Evolutionary conservation across 2,329 filamentous ascomycete genomes (phyloP), one percentile per base, ranked within the genome.

Genomic region (Sporothrix curviconia): DNA sequence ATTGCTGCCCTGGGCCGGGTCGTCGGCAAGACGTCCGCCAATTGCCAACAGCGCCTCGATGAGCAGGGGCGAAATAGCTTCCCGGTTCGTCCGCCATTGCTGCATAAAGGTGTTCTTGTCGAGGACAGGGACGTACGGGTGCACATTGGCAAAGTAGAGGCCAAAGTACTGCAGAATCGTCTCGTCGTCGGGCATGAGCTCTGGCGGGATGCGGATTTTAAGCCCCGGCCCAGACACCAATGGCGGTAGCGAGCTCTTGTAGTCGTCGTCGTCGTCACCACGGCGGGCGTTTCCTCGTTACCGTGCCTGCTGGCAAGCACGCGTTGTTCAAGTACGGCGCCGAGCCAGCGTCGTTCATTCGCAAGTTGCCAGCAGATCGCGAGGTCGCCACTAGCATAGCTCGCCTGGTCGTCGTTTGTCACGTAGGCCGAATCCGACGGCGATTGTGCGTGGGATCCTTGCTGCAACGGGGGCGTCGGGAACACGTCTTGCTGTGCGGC

Each of bases 21-120:
- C 89, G 62, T 94, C 90, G 1, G 91, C 85, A 61, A 96, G 79
- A 37, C 90, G 82, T 8, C 89, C 89, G 4, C 90, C 87, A 68
- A 95, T 94, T 12, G 92, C 90, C 70, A 97, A 95, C 17, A 97
- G 84, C 7, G 90, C 90, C 70, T 96, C 92, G 1, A 97, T 76
- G 57, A 97, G 80, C 32, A 97, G 76, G 0, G 92, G 92, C 0
- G 94, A 96, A 30, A 97, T 91, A 0, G 87, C 83, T n/a, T 87
- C 82, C 59, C 89, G 82, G 60, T 91, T 86, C 15, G 83, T 85
- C 57, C 88, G 84, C 92, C 92, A 97, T 72, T 96, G 91, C 43
- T 90, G 85, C 66, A 94, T 95, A 65, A 97, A 89, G 39, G 86
- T 78, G 2, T 81, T 76, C 66, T 90, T 89, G 72, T 94, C 92